These are phyloP conservation scores for Salmacisia buchloeana DNA, from an alignment of 1,284 basidiomycete species.

Conservation along the genomic window DNA sequence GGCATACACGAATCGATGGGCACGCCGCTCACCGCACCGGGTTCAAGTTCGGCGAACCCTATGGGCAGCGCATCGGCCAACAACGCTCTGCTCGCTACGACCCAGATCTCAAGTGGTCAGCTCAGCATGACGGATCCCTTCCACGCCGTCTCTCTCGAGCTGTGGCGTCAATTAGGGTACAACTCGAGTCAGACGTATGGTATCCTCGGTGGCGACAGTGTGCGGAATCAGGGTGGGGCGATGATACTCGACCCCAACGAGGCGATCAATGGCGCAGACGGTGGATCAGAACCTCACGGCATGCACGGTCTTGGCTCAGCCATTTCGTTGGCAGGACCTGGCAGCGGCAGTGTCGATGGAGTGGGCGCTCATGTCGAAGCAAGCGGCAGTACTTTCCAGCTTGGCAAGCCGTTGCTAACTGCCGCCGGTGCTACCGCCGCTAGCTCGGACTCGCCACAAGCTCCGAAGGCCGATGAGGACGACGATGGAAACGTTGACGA, in stretches of 20 bases:
- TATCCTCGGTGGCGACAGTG: not conserved
- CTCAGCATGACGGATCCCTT: slow-evolving; percentile 6
- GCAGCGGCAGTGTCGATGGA: too few species aligned
- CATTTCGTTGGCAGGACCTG: not conserved
- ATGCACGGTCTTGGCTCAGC: not conserved
- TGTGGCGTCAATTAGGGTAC: not conserved
- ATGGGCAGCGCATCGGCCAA: not conserved
- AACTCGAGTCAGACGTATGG: not conserved
- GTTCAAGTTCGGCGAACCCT: not conserved
- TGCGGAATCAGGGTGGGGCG: not conserved
- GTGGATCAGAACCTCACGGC: not conserved
- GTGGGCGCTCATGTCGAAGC: too few species aligned
- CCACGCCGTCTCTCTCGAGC: slow-evolving; percentile 6
- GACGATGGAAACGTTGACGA: not conserved
- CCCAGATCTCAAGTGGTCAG: not conserved
- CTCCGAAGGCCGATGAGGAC: not conserved
- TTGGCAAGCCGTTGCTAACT: not conserved
- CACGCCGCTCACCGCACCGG: not conserved
- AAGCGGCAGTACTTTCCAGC: too few species aligned
- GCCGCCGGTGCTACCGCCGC: too few species aligned
- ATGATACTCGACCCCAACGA: not conserved
- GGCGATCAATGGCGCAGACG: not conserved
- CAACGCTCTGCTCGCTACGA: not conserved
- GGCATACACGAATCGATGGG: not conserved
- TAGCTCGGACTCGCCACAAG: not conserved